Evolutionary conservation across 768 basidiomycete genomes (phyloP).

Genomic region (Russula vinacea): DNA sequence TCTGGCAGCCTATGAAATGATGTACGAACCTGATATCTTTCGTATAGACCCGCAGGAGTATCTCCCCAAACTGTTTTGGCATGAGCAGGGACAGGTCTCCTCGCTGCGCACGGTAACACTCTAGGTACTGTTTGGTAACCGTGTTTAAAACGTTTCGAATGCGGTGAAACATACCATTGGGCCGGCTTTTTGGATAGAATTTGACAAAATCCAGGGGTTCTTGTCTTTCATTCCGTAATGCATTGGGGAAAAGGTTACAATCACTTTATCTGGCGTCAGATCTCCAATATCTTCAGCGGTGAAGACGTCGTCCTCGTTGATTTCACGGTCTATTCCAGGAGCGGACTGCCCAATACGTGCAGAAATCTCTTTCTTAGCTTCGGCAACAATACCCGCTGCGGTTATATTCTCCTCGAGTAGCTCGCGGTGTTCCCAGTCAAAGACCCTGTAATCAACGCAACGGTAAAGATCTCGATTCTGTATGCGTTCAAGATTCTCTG

Average conservation of each 20-base stretch:
- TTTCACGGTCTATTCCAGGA: not conserved
- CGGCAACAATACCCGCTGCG: constrained; percentile 37
- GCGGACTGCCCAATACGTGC: not conserved
- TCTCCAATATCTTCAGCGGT: constrained; percentile 34
- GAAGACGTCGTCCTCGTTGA: constrained; percentile 25
- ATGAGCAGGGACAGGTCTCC: constrained; percentile 65
- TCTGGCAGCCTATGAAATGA: not conserved
- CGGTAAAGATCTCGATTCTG: constrained; percentile 63
- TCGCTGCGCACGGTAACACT: constrained; percentile 42
- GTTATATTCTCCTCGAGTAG: constrained; percentile 38
- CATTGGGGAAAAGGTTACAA: constrained; percentile 61
- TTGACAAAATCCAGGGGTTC: constrained; percentile 63
- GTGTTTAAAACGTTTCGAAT: not conserved
- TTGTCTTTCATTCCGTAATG: constrained; percentile 73
- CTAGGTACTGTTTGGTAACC: constrained; percentile 36
- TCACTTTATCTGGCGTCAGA: constrained; percentile 50
- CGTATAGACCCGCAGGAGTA: constrained; percentile 66
- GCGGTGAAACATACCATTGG: constrained; percentile 44
- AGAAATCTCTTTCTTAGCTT: constrained; percentile 31
- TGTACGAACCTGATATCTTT: constrained; percentile 47
- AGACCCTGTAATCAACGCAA: constrained; percentile 62
- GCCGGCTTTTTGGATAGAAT: constrained; percentile 69
- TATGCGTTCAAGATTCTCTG: constrained; percentile 63
- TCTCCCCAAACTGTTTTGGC: constrained; percentile 65
- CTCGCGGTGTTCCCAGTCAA: constrained; percentile 37